Evolutionary conservation across 2,329 filamentous ascomycete genomes (phyloP).

Genomic region (Epicoccum sorghinum): DNA sequence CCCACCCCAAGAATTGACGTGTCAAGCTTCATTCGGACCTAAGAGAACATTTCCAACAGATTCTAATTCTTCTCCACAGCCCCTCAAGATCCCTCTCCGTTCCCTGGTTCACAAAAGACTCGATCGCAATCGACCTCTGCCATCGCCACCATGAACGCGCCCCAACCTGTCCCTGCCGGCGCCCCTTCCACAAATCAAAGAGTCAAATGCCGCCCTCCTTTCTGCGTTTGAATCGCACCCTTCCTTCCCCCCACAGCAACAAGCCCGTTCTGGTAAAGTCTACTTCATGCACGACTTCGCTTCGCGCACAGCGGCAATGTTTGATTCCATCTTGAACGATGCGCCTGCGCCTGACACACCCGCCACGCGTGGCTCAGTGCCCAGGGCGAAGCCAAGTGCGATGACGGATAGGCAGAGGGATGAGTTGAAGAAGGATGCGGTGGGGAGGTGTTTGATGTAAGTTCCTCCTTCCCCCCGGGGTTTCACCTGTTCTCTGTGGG

Average conservation of each 20-base stretch:
- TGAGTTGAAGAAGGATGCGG: slow-evolving; percentile 17
- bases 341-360: slow-evolving; percentile 14
- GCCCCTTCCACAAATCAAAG: slow-evolving; percentile 11
- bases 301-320: slow-evolving; percentile 19
- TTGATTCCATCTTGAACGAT: slow-evolving; percentile 18
- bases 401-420: slow-evolving; percentile 18
- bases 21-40: no score
- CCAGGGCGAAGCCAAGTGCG: slow-evolving; percentile 3
- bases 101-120: no score
- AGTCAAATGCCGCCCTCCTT: slow-evolving; percentile 16
- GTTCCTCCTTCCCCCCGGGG: neutral
- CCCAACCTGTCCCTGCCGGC: neutral
- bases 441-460: slow-evolving; percentile 20
- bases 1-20: no score
- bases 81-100: no score
- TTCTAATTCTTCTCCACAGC: no score
- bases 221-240: slow-evolving; percentile 21
- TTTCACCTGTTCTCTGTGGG: no score
- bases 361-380: slow-evolving; percentile 13
- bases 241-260: slow-evolving; percentile 13
- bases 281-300: slow-evolving; percentile 28
- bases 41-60: no score
- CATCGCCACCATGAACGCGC: neutral
- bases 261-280: slow-evolving; percentile 17
- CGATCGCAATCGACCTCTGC: no score